phyloP scores from a whole-genome alignment of 2,329 filamentous ascomycete species.

The Aquanectria penicillioides region DNA sequence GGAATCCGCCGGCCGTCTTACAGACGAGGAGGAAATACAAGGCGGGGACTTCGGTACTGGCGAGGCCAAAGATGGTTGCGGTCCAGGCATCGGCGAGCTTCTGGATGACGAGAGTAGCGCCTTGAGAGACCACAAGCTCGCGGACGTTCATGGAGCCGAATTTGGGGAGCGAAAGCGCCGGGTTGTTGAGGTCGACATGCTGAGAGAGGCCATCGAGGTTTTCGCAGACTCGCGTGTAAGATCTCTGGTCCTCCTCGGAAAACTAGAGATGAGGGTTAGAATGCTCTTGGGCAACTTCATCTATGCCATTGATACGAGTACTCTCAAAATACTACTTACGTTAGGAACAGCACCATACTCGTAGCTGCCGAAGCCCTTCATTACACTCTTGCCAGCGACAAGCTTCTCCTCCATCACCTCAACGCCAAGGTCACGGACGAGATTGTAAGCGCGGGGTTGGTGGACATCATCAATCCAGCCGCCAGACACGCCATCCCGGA shows the following conservation, averaged over 20 bases:
- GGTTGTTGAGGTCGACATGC: conserved; percentile 30
- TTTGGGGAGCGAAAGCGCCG: conserved; percentile 24
- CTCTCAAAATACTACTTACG: conserved; percentile 9
- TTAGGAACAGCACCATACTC: conserved; percentile 11
- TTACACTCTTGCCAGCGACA: conserved; percentile 8
- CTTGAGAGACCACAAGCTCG: conserved; percentile 34
- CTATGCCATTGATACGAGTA: too few relatives aligned
- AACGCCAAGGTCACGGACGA: conserved; percentile 18
- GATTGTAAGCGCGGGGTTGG: conserved; percentile 24
- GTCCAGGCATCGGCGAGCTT: conserved; percentile 37
- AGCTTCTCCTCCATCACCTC: conserved; percentile 22
- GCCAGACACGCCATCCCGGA: conserved; percentile 26
- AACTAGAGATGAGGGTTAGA: conserved; percentile 10
- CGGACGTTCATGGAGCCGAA: conserved; percentile 32
- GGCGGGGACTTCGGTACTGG: conserved; percentile 28
- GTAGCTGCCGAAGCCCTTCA: conserved; percentile 19
- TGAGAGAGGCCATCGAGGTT: conserved; percentile 34
- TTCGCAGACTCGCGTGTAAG: conserved; percentile 26
- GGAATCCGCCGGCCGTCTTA: conserved; percentile 36
- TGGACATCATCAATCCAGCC: conserved; percentile 35
- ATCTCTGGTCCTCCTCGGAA: conserved; percentile 25
- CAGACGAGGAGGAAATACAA: conserved; percentile 36
- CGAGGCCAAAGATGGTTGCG: conserved; percentile 37
- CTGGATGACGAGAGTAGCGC: conserved; percentile 25
- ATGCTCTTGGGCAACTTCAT: not conserved